Percentiles rank a stretch among this genome's conserved stretches.
Conservation (phyloP, 192 early-diverging fungal genomes). For the Backusella parvicylindrica region DNA sequence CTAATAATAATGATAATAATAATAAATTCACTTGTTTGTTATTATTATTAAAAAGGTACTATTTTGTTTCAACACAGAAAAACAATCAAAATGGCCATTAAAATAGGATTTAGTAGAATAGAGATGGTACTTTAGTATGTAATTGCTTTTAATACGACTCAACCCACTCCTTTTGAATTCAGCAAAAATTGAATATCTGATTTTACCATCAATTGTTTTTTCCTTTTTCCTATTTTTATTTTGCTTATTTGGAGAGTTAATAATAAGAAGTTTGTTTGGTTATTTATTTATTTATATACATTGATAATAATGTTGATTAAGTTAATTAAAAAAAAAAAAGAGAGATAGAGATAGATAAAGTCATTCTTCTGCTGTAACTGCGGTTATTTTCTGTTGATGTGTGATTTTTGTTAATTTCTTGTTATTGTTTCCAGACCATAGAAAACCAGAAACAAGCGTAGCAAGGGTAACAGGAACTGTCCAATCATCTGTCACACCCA, state of each 20-base stretch:
- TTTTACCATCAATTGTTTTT: background rate
- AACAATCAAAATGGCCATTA: no score
- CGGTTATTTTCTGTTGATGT: background rate
- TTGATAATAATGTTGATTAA: background rate
- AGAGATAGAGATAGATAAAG: background rate
- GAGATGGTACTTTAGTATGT: no score
- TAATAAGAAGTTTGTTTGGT: background rate
- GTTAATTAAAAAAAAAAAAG: background rate
- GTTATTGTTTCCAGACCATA: slow-evolving; percentile 27
- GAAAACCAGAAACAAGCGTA: slow-evolving; percentile 29
- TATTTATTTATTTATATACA: background rate
- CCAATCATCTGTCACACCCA: slow-evolving; percentile 40
- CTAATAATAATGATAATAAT: no score
- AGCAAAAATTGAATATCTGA: background rate
- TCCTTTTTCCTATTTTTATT: background rate
- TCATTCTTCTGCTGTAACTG: background rate
- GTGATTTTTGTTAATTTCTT: slow-evolving; percentile 1
- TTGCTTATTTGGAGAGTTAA: background rate
- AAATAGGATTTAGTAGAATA: no score
- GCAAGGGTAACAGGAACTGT: slow-evolving; percentile 34
- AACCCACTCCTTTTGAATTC: background rate
- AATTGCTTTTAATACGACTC: background rate
- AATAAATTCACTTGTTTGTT: no score
- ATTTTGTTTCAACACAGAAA: no score
- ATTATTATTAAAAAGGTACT: no score